Base-by-base conservation (phyloP, 2,329 filamentous ascomycete species). In the Didymella arachidicola region DNA sequence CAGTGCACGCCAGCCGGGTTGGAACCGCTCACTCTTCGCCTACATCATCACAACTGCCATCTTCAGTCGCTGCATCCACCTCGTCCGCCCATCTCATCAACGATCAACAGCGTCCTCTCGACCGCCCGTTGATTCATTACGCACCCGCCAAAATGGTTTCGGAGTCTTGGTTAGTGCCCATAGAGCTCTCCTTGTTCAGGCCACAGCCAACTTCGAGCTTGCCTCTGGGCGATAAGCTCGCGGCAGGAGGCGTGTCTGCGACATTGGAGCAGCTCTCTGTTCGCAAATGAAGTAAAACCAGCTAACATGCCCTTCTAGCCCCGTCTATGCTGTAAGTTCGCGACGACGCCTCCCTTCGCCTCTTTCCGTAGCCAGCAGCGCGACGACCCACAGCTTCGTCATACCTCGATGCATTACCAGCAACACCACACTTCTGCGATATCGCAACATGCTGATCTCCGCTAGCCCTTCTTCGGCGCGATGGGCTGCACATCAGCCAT, bases 401-500 rank as follows among this genome's bases (percentile, higher is more conserved):
- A 47, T 49, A 45, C 53, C 45, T 45, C 55, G 47, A 61, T 38
- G 42, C 62, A 61, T 58, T 32, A 19, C 61, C 46, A 32, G 57
- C 50, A 19, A 59, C 53, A 39, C 48, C 26, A 14, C 18, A 7
- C 18, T 18, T 8, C 18, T 29, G 12, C 54, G 19, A 32, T 25
- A 38, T 46, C 19, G 39, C 57, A 22, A 39, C 16, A 46, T 70
- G 63, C 69, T 76, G 66, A 77, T 48, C 42, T 43, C 19, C 25
- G 53, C 67, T 77, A 89, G 87, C 89, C 93, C 82, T 97, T 97
- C 85, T 97, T 97, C 77, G 93, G 93, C 83, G 93, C 92, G 79
- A 95, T 97, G 90, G 93, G 93, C 80, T 97, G 93, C 87, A 95
- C 89, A 74, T 90, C 88, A 69, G 92, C 93, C 81, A 97, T 97